phyloP scores from a whole-genome alignment of 192 early-diverging fungal genomes.

The Endogone sp. region DNA sequence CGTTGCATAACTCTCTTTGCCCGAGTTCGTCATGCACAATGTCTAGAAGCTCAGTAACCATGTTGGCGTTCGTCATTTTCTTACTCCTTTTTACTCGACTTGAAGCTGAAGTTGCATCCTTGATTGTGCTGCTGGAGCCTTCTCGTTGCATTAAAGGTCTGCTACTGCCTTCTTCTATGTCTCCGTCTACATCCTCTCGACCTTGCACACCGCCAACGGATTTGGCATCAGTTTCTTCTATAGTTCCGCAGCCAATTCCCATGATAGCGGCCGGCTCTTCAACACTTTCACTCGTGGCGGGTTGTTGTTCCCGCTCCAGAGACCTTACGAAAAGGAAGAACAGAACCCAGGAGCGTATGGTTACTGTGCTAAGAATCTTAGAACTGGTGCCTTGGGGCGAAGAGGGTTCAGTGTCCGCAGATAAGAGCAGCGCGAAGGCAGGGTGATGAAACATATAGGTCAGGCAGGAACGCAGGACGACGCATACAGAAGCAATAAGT shows the following conservation, averaged over 20 bases:
- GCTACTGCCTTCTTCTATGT: slow-evolving; percentile 12
- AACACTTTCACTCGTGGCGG: background rate
- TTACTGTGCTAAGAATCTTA: background rate
- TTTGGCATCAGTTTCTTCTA: background rate
- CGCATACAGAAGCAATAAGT: background rate
- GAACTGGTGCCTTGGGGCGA: background rate
- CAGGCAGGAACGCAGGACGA: background rate
- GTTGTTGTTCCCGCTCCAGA: background rate
- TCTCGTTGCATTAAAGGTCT: slow-evolving; percentile 15
- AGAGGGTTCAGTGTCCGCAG: background rate
- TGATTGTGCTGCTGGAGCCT: slow-evolving; percentile 7
- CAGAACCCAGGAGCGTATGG: background rate
- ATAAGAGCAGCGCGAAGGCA: background rate
- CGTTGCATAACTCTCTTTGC: slow-evolving; percentile 52
- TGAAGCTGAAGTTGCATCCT: slow-evolving; percentile 3
- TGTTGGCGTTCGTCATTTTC: background rate
- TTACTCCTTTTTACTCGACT: slow-evolving; percentile 5
- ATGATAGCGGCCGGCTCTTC: background rate
- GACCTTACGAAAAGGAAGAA: background rate
- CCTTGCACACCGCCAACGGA: background rate
- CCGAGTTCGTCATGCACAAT: slow-evolving; percentile 59
- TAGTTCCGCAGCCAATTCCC: slow-evolving; percentile 8
- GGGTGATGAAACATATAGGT: background rate
- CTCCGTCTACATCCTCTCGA: slow-evolving; percentile 18
- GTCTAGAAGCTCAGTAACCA: slow-evolving; percentile 38